Percentiles rank a stretch among this genome's conserved stretches.
These are phyloP conservation scores for Ogataea corticis DNA, from an alignment of 805 yeast species.

Conservation along the genomic window DNA sequence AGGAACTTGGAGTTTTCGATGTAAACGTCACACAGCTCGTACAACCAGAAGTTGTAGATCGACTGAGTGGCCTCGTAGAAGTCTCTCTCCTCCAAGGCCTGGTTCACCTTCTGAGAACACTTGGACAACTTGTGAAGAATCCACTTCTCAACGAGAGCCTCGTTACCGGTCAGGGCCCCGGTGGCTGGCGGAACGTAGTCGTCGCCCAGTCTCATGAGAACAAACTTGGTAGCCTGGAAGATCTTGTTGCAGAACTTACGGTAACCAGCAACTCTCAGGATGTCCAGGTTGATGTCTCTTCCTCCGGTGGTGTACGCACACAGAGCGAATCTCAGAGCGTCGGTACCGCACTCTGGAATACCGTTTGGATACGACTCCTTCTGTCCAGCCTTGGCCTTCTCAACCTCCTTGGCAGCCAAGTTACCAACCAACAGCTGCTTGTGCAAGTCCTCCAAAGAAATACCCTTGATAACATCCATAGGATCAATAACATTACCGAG, in stretches of 20 bases:
- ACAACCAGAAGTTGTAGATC: slow-evolving; percentile 91
- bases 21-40: slow-evolving; percentile 94
- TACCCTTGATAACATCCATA: slow-evolving; percentile 89
- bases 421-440: slow-evolving; percentile 78
- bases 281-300: slow-evolving; percentile 94
- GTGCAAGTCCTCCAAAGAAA: slow-evolving; percentile 74
- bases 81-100: slow-evolving; percentile 77
- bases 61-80: slow-evolving; percentile 85
- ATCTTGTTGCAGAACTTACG: slow-evolving; percentile 99
- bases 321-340: slow-evolving; percentile 95
- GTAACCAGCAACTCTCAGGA: slow-evolving; percentile 96
- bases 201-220: slow-evolving; percentile 85
- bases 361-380: slow-evolving; percentile 90
- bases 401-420: slow-evolving; percentile 84
- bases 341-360: slow-evolving; percentile 99
- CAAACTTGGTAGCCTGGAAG: slow-evolving; percentile 98
- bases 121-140: slow-evolving; percentile 81
- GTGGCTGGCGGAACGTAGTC: slow-evolving; percentile 80
- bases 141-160: slow-evolving; percentile 95
- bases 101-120: slow-evolving; percentile 64
- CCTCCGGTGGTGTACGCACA: slow-evolving; percentile 99
- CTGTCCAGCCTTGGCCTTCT: slow-evolving; percentile 87
- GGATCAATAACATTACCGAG: slow-evolving; percentile 97
- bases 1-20: slow-evolving; percentile 95
- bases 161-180: slow-evolving; percentile 65